Evolutionary conservation across 805 yeast species (phyloP), one percentile per base, ranked within the genome.

Genomic region (Teunomyces lycoperdinae): DNA sequence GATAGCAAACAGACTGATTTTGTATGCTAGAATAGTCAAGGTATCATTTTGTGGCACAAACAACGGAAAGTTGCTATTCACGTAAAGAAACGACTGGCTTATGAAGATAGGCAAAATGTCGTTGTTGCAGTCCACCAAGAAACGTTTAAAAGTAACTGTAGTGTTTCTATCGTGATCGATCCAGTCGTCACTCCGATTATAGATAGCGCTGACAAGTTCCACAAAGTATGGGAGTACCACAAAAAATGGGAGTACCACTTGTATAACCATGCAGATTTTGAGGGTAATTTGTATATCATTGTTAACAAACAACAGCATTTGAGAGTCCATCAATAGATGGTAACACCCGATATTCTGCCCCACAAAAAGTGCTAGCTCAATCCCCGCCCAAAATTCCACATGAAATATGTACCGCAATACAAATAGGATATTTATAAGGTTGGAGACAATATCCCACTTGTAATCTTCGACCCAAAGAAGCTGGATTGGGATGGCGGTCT

Each of bases 81-180:
- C 54, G 17, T 54, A 55, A n/a, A 64, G 47, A 50, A 67, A 69
- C 17, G 73, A 67, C 50, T 64, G 68, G 30, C 68, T 62, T 32
- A 70, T 62, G 51, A 70, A 58, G 9, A 68, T 55, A 1, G 74
- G 73, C 41, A 70, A 54, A 45, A 56, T 64, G 50, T 66, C 67
- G 49, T 68, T 67, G 55, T 70, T 70, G 20, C 61, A 55, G 24
- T 60, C 68, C 20, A 50, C 49, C 17, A 67, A 48, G 29, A 60
- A 55, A 35, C 20, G 44, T 5, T 24, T 31, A 13, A 29, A 9
- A 10, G 34, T 27, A 4, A 16, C 17, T 5, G 40, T 26, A 9
- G 33, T 32, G 26, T 17, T 11, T 11, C 17, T 24, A 29, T 11
- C 9, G 16, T 9, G 13, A 14, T 10, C 42, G 28, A 26, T 4